Conservation (phyloP, 208 protist genomes). For the Giardia muris region DNA sequence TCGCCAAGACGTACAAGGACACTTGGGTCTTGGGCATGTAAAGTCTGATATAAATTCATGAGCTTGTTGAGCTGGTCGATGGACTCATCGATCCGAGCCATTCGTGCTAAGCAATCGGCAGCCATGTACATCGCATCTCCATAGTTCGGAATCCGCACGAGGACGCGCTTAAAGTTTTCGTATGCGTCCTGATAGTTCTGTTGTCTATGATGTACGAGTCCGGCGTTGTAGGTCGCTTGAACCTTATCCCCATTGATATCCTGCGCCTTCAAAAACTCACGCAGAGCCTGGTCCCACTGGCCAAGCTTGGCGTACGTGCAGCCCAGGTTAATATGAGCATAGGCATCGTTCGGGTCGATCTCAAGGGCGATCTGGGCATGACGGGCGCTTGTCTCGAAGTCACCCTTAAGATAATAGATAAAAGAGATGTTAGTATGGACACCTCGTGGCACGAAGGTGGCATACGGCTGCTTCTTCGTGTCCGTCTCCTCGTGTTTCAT, state of each 20-base stretch:
- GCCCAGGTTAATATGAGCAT: constrained; percentile 21
- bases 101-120: background rate
- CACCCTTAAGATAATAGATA: constrained; percentile 24
- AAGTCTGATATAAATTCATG: background rate
- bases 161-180: background rate
- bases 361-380: background rate
- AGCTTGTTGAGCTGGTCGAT: background rate
- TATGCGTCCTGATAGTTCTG: constrained; percentile 19
- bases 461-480: constrained; percentile 27
- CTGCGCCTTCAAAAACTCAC: background rate
- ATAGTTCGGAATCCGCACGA: background rate
- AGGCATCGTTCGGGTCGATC: constrained; percentile 8
- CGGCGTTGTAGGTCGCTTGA: constrained; percentile 12
- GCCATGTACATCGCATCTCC: constrained; percentile 16
- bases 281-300: background rate
- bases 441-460: constrained; percentile 11
- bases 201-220: background rate
- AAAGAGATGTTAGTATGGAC: constrained; percentile 29
- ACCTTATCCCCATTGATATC: constrained; percentile 5
- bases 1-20: background rate
- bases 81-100: constrained; percentile 17
- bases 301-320: background rate
- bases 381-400: background rate
- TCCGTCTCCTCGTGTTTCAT: background rate
- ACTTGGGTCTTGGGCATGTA: background rate